Conservation (phyloP, 768 basidiomycete species). For the Coprinopsis cinerea region DNA sequence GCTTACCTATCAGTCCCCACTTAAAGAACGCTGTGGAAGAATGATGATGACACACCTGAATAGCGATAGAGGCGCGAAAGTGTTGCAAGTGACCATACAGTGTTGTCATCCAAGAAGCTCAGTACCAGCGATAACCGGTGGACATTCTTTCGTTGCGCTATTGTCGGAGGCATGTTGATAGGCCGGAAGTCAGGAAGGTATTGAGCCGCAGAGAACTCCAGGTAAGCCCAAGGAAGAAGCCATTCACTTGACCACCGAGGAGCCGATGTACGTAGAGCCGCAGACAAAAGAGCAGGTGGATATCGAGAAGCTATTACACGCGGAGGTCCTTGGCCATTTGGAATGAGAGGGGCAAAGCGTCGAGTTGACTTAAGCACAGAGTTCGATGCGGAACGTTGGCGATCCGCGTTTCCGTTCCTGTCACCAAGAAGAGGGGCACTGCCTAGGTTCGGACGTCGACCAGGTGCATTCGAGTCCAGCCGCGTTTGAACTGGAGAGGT, state of each 20-base stretch:
- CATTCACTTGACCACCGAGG: neutral
- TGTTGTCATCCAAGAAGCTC: conserved; percentile 37
- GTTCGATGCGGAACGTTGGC: too few relatives aligned
- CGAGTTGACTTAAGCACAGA: too few relatives aligned
- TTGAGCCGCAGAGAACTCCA: conserved; percentile 28
- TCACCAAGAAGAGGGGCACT: too few relatives aligned
- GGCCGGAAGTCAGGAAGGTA: conserved; percentile 22
- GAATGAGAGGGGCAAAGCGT: too few relatives aligned
- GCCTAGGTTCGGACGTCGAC: too few relatives aligned
- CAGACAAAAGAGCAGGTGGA: too few relatives aligned
- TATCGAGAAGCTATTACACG: too few relatives aligned
- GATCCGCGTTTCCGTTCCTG: too few relatives aligned
- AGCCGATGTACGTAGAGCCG: too few relatives aligned
- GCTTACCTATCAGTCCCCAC: neutral
- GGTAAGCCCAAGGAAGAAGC: conserved; percentile 1
- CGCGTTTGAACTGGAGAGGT: too few relatives aligned
- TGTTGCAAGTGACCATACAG: conserved; percentile 39
- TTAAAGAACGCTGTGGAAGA: neutral
- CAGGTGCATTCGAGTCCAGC: too few relatives aligned
- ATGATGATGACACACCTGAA: conserved; percentile 10
- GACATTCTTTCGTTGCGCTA: conserved; percentile 53
- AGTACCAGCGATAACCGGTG: conserved; percentile 48
- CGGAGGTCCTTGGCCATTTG: too few relatives aligned
- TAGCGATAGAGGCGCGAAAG: conserved; percentile 36
- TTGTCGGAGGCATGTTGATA: conserved; percentile 52